phyloP scores from a whole-genome alignment of 2,329 filamentous ascomycete species.

The Diatrype stigma region DNA sequence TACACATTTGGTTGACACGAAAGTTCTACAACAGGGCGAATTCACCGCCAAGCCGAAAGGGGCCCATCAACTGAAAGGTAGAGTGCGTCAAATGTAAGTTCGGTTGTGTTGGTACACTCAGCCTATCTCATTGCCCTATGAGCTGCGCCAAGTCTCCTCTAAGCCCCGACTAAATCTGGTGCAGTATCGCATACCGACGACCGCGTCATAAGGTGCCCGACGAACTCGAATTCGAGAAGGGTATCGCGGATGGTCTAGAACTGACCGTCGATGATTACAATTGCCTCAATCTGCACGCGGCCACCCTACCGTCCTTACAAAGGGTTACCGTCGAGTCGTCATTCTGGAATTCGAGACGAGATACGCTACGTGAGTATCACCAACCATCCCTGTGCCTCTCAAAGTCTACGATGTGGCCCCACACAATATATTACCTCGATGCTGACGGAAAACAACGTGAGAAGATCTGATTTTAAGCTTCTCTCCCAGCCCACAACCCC shows the following conservation, averaged over 20 bases:
- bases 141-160: background rate
- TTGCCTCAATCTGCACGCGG: constrained; percentile 22
- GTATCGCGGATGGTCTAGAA: constrained; percentile 18
- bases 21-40: constrained; percentile 15
- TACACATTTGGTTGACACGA: constrained; percentile 3
- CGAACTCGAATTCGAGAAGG: constrained; percentile 4
- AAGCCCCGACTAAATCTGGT: background rate
- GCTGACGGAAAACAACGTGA: constrained; percentile 8
- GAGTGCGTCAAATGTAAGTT: constrained; percentile 24
- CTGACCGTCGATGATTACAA: constrained; percentile 24
- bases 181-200: constrained; percentile 23
- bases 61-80: constrained; percentile 18
- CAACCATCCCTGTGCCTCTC: background rate
- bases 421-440: background rate
- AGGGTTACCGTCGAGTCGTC: constrained; percentile 25
- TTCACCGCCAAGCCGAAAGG: constrained; percentile 22
- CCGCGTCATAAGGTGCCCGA: constrained; percentile 9
- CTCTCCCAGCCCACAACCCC: constrained; percentile 38
- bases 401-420: background rate
- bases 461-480: constrained; percentile 41
- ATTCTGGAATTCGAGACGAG: constrained; percentile 25
- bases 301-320: constrained; percentile 21
- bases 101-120: constrained; percentile 3
- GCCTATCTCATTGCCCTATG: background rate
- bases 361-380: constrained; percentile 23